phyloP scores from a whole-genome alignment of 768 basidiomycete species.

The Lactarius sanguifluus region DNA sequence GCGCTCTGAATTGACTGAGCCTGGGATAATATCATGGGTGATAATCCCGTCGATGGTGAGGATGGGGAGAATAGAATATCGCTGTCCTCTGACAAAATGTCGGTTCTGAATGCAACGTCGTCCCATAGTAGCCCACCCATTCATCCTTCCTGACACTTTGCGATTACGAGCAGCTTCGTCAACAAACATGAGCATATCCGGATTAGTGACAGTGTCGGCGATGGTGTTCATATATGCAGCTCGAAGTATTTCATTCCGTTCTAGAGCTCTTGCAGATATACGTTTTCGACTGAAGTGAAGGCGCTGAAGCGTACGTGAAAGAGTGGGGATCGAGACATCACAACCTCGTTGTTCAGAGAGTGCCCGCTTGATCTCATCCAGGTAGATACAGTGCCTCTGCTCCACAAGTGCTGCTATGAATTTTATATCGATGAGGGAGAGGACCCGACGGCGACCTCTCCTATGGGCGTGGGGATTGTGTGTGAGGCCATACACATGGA shows the following conservation, averaged over 20 bases:
- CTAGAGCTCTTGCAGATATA: conserved; percentile 32
- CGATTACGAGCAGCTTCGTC: conserved; percentile 26
- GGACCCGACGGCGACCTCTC: conserved; percentile 28
- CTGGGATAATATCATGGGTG: conserved; percentile 33
- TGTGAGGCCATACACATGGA: conserved; percentile 27
- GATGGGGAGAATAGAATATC: conserved; percentile 29
- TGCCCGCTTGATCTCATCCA: conserved; percentile 38
- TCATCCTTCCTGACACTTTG: neutral
- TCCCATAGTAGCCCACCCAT: conserved; percentile 25
- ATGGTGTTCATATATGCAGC: conserved; percentile 25
- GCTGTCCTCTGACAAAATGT: conserved; percentile 22
- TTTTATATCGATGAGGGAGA: conserved; percentile 30
- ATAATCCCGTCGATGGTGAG: conserved; percentile 25
- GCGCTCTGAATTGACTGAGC: conserved; percentile 36
- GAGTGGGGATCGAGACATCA: conserved; percentile 37
- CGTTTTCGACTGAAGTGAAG: conserved; percentile 34
- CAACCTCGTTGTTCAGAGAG: conserved; percentile 30
- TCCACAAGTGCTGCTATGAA: conserved; percentile 32
- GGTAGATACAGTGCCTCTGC: conserved; percentile 35
- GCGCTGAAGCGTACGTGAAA: conserved; percentile 32
- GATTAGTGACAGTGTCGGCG: conserved; percentile 30
- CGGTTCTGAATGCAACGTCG: conserved; percentile 19
- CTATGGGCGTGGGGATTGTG: conserved; percentile 29
- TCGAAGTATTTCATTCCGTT: conserved; percentile 36
- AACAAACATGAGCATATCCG: conserved; percentile 10